A percentile compares a stretch with the other conserved stretches of the same genome.
Evolutionary conservation across 495 filamentous ascomycete genomes (phyloP).

Genomic region (Daldinia decipiens): DNA sequence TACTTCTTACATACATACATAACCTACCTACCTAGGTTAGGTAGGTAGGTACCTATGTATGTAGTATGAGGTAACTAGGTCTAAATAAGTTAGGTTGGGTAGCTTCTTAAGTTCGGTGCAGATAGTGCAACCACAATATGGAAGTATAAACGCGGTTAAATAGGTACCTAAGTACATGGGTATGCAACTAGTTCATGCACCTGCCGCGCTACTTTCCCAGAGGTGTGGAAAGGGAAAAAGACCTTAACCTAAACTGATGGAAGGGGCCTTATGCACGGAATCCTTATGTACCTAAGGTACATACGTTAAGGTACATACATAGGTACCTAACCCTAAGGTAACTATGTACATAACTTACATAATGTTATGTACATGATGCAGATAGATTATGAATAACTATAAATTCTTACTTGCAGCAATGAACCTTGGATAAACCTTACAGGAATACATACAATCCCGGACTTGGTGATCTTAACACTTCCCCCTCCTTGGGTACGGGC

Average conservation of each 20-base stretch:
- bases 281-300: too few relatives aligned
- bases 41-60: too few relatives aligned
- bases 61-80: not conserved
- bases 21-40: too few relatives aligned
- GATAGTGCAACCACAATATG: not conserved
- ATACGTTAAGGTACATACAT: too few relatives aligned
- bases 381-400: not conserved
- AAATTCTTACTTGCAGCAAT: not conserved
- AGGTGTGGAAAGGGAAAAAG: not conserved
- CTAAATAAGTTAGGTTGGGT: not conserved
- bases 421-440: not conserved
- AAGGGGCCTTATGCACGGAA: too few relatives aligned
- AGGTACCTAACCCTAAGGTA: too few relatives aligned
- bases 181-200: not conserved
- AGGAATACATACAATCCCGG: not conserved
- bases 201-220: not conserved
- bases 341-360: too few relatives aligned
- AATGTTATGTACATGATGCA: too few relatives aligned
- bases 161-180: not conserved
- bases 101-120: not conserved
- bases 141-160: not conserved
- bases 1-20: too few relatives aligned
- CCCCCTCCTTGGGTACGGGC: slow-evolving; percentile 14
- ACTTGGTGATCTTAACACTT: slow-evolving; percentile 1
- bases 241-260: too few relatives aligned